These are phyloP conservation scores for Solanum acaule DNA, from an alignment of 257 asterid genomes.

Conservation along the genomic window DNA sequence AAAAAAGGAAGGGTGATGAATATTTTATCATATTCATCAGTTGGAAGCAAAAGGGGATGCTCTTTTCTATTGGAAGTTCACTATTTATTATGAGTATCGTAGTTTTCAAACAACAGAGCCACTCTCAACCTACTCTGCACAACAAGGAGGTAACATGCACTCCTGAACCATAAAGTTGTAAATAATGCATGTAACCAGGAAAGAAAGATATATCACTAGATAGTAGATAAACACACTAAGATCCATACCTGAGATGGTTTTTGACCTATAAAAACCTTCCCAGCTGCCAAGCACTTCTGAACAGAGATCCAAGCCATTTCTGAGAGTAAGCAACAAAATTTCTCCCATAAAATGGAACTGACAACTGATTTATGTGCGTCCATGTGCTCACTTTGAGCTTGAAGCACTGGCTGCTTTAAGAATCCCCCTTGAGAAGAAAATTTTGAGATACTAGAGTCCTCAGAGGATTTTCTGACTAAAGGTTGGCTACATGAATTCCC, in stretches of 20 bases:
- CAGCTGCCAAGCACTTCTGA: conserved; percentile 69
- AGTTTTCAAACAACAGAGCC: neutral
- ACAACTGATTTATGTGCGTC: conserved; percentile 22
- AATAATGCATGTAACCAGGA: neutral
- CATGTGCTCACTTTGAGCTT: conserved; percentile 25
- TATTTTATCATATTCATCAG: neutral
- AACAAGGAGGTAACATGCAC: neutral
- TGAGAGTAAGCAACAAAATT: conserved; percentile 57
- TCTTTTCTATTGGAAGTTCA: neutral
- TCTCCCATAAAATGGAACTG: conserved; percentile 49
- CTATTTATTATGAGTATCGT: neutral
- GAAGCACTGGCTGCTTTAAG: conserved; percentile 50
- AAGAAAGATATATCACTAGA: conserved; percentile 1
- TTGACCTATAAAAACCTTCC: conserved; percentile 64
- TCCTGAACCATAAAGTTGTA: neutral
- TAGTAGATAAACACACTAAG: neutral
- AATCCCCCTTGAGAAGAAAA: conserved; percentile 77
- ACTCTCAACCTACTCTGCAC: neutral
- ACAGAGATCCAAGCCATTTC: conserved; percentile 70
- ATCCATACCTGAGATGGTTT: conserved; percentile 66
- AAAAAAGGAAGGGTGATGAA: neutral
- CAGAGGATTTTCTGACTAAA: conserved; percentile 20
- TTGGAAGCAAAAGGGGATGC: neutral
- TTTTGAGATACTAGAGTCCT: conserved; percentile 24
- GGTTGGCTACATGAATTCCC: conserved; percentile 39